These are phyloP conservation scores for Suillus variegatus DNA, from an alignment of 768 basidiomycete genomes.

Conservation along the genomic window DNA sequence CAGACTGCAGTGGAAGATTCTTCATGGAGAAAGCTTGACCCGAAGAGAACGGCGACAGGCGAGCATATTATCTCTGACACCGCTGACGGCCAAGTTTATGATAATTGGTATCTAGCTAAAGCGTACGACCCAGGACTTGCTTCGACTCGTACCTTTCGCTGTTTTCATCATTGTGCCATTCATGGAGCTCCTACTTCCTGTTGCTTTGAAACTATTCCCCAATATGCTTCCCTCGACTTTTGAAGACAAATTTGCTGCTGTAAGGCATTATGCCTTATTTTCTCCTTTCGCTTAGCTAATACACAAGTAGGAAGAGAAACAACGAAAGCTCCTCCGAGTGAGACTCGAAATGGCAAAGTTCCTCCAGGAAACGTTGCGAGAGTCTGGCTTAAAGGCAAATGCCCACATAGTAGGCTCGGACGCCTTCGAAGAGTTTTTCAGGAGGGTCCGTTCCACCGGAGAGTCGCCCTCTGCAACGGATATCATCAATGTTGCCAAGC, in stretches of 20 bases:
- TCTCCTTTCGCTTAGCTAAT: neutral
- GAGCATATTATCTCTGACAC: conserved; percentile 16
- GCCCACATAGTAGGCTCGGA: conserved; percentile 92
- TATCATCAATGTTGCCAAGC: conserved; percentile 90
- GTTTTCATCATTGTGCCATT: conserved; percentile 96
- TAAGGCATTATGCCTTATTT: conserved; percentile 34
- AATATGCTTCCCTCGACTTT: conserved; percentile 99
- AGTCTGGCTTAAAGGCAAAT: conserved; percentile 90
- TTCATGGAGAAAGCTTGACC: conserved; percentile 89
- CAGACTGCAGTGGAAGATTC: conserved; percentile 86
- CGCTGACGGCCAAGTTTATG: conserved; percentile 4
- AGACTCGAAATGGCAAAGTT: conserved; percentile 99
- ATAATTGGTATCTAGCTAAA: conserved; percentile 56
- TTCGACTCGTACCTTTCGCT: conserved; percentile 93
- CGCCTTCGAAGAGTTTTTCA: conserved; percentile 99
- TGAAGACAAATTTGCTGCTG: conserved; percentile 94
- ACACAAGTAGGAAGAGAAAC: conserved; percentile 84
- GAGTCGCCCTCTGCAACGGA: conserved; percentile 89
- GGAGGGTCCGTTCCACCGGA: conserved; percentile 95
- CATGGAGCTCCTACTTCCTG: conserved; percentile 96
- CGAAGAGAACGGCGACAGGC: conserved; percentile 94
- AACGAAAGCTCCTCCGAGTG: conserved; percentile 92
- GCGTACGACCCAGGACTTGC: conserved; percentile 90
- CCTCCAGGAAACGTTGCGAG: conserved; percentile 94
- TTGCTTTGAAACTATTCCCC: conserved; percentile 95